Evolutionary conservation across 1,139 yeast genomes (phyloP).

Genomic region (Tardiomyces depauwii): DNA sequence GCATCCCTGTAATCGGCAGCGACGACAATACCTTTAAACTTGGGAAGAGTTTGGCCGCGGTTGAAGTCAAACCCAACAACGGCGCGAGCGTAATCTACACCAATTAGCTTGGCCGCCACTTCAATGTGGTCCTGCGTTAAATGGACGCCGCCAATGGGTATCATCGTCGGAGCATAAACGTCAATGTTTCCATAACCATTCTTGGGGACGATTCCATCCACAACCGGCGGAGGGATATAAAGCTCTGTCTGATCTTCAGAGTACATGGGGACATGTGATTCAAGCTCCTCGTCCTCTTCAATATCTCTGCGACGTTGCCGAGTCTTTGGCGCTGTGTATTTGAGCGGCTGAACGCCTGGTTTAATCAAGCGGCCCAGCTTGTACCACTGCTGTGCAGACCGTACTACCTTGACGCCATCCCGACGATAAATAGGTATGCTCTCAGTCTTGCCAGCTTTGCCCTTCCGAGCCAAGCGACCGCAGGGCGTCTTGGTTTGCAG

Average conservation of each 20-base stretch:
- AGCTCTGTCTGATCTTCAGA: slow-evolving; percentile 67
- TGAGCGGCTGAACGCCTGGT: slow-evolving; percentile 49
- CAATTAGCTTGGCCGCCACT: slow-evolving; percentile 58
- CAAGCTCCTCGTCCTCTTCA: slow-evolving; percentile 39
- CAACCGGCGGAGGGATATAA: slow-evolving; percentile 54
- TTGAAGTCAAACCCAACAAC: slow-evolving; percentile 74
- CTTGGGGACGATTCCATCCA: slow-evolving; percentile 55
- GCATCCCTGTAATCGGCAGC: slow-evolving; percentile 58
- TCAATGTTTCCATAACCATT: slow-evolving; percentile 81
- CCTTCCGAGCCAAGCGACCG: slow-evolving; percentile 47
- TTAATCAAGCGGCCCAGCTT: slow-evolving; percentile 66
- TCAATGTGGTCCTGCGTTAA: slow-evolving; percentile 44
- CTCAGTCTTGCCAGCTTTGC: slow-evolving; percentile 10
- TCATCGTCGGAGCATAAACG: slow-evolving; percentile 62
- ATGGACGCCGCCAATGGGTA: slow-evolving; percentile 72
- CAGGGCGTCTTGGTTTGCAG: slow-evolving; percentile 52
- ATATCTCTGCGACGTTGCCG: slow-evolving; percentile 2
- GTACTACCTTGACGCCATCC: slow-evolving; percentile 47
- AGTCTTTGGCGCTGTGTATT: slow-evolving; percentile 8
- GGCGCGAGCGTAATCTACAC: slow-evolving; percentile 77
- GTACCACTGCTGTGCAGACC: slow-evolving; percentile 82
- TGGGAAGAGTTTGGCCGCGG: slow-evolving; percentile 30
- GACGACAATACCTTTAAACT: slow-evolving; percentile 68
- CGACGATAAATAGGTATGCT: slow-evolving; percentile 46
- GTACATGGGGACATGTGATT: slow-evolving; percentile 45